These are phyloP conservation scores for Rhizopus delemar DNA, from an alignment of 371 early-diverging fungal species.

Conservation along the genomic window DNA sequence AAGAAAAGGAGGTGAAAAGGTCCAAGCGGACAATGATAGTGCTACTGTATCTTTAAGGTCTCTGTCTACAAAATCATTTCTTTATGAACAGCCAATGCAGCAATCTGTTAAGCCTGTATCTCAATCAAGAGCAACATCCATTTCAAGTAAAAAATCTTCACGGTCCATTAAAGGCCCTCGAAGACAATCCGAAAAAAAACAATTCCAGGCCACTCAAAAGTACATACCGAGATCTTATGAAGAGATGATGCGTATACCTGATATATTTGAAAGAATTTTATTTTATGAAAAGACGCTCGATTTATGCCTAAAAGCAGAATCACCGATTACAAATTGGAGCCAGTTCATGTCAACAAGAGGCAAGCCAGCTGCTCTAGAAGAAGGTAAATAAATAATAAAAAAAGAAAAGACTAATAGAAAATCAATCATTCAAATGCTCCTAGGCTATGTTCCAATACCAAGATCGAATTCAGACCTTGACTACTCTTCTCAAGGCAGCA, in stretches of 20 bases:
- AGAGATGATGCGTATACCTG: slow-evolving; percentile 46
- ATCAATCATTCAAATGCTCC: neutral
- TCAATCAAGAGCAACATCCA: slow-evolving; percentile 9
- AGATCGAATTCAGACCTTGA: slow-evolving; percentile 3
- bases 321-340: slow-evolving; percentile 29
- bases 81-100: slow-evolving; percentile 7
- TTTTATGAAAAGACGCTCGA: slow-evolving; percentile 40
- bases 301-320: slow-evolving; percentile 31
- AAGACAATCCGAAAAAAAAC: slow-evolving; percentile 10
- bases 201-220: slow-evolving; percentile 16
- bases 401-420: neutral
- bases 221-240: slow-evolving; percentile 34
- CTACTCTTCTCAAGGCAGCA: slow-evolving; percentile 2
- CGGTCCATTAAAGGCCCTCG: slow-evolving; percentile 12
- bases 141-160: slow-evolving; percentile 26
- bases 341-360: slow-evolving; percentile 25
- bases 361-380: slow-evolving; percentile 20
- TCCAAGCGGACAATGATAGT: neutral
- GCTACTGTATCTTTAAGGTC: neutral
- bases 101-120: neutral
- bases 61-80: neutral
- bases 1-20: neutral
- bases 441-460: slow-evolving; percentile 27
- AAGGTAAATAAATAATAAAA: slow-evolving; percentile 17
- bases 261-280: slow-evolving; percentile 32